These are phyloP conservation scores for Rubus idaeus DNA, from an alignment of 306 rosid genomes.

Conservation along the genomic window DNA sequence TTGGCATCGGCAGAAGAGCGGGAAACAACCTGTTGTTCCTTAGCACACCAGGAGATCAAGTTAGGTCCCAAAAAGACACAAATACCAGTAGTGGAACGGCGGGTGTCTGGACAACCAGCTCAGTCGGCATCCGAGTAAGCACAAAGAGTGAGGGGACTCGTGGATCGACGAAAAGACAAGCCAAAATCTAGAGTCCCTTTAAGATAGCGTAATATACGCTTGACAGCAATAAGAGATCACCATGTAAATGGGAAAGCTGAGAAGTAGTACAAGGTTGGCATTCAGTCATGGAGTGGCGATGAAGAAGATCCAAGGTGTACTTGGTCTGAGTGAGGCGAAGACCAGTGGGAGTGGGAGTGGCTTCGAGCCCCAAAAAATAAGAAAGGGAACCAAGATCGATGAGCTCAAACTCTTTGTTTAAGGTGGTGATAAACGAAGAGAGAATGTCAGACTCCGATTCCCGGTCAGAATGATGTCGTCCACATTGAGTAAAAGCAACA, in stretches of 20 bases:
- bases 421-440: no score
- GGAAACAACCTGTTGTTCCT: no score
- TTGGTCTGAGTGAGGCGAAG: neutral
- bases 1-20: neutral
- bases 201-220: no score
- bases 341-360: no score
- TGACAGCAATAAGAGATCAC: neutral
- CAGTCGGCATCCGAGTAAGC: neutral
- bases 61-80: neutral
- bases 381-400: no score
- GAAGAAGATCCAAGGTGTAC: neutral
- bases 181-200: neutral
- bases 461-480: no score
- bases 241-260: neutral
- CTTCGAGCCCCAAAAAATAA: no score
- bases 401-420: no score
- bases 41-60: no score
- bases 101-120: no score
- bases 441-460: no score
- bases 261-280: neutral
- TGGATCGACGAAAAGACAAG: neutral
- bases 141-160: neutral
- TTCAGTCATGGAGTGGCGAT: neutral
- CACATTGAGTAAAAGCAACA: no score
- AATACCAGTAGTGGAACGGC: neutral